Conservation (phyloP, 1,139 yeast genomes). For the Kluyveromyces sp. region DNA sequence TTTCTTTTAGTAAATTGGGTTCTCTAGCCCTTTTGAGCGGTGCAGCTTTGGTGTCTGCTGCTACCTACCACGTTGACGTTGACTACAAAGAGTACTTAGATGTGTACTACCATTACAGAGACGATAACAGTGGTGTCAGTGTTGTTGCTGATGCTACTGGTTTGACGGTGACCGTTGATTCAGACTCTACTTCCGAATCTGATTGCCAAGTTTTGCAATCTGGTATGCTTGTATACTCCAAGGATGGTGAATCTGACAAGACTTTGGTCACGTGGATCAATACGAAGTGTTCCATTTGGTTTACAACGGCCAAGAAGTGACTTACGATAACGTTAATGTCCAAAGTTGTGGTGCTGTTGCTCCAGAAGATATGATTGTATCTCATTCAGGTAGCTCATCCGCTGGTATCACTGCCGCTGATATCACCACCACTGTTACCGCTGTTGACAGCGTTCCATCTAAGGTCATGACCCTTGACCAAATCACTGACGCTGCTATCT, state of each 20-base stretch:
- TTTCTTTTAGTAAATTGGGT: slow-evolving; percentile 9
- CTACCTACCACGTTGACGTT: slow-evolving; percentile 17
- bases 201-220: slow-evolving; percentile 15
- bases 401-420: background rate
- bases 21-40: slow-evolving; percentile 9
- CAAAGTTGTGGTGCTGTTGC: slow-evolving; percentile 11
- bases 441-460: background rate
- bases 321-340: slow-evolving; percentile 12
- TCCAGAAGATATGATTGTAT: slow-evolving; percentile 3
- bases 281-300: slow-evolving; percentile 19
- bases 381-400: background rate
- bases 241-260: slow-evolving; percentile 13
- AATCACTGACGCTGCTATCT: background rate
- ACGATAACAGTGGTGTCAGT: slow-evolving; percentile 11
- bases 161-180: slow-evolving; percentile 13
- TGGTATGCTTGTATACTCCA: slow-evolving; percentile 20
- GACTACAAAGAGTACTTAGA: slow-evolving; percentile 16
- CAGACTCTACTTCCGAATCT: slow-evolving; percentile 9
- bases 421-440: background rate
- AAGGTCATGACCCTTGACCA: background rate
- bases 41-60: slow-evolving; percentile 13
- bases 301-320: slow-evolving; percentile 12
- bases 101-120: slow-evolving; percentile 18
- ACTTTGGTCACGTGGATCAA: slow-evolving; percentile 19
- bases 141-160: slow-evolving; percentile 17